Conservation (phyloP, 345 rosid genomes). For the Brassica nigra region DNA sequence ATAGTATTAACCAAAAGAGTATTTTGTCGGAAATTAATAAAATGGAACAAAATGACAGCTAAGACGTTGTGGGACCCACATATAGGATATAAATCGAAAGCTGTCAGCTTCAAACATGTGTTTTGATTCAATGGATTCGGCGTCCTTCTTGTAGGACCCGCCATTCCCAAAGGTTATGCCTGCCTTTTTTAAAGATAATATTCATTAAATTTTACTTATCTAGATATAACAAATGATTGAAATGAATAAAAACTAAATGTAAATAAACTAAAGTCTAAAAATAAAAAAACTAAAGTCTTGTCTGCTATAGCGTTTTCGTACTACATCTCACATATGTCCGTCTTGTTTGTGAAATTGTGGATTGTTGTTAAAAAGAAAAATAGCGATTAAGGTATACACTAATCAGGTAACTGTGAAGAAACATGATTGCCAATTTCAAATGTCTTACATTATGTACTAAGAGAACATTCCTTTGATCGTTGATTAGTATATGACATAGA, state of each 20-base stretch:
- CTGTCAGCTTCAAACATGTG: conserved; percentile 41
- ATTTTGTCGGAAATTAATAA: conserved; percentile 26
- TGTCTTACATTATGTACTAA: conserved; percentile 16
- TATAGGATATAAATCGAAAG: conserved; percentile 22
- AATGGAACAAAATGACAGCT: conserved; percentile 33
- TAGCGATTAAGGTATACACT: conserved; percentile 1
- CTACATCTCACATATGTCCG: conserved; percentile 22
- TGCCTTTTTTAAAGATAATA: background rate
- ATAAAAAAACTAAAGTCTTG: conserved; percentile 20
- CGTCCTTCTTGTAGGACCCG: conserved; percentile 31
- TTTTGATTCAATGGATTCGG: conserved; percentile 44
- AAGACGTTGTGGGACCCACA: conserved; percentile 19
- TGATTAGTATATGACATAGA: background rate
- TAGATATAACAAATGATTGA: background rate
- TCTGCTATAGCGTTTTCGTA: conserved; percentile 34
- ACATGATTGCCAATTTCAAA: conserved; percentile 1
- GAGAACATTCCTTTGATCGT: conserved; percentile 32
- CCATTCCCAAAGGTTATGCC: conserved; percentile 34
- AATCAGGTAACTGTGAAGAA: conserved; percentile 16
- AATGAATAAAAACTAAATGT: background rate
- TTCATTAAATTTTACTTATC: background rate
- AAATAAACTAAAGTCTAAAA: too few relatives aligned
- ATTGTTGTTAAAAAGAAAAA: conserved; percentile 1
- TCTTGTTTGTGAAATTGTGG: conserved; percentile 15
- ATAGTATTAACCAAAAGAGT: conserved; percentile 2